A percentile compares a stretch with the other conserved stretches of the same genome.
Evolutionary conservation across 345 rosid species (phyloP).

Genomic region (Eucalyptus regnans): DNA sequence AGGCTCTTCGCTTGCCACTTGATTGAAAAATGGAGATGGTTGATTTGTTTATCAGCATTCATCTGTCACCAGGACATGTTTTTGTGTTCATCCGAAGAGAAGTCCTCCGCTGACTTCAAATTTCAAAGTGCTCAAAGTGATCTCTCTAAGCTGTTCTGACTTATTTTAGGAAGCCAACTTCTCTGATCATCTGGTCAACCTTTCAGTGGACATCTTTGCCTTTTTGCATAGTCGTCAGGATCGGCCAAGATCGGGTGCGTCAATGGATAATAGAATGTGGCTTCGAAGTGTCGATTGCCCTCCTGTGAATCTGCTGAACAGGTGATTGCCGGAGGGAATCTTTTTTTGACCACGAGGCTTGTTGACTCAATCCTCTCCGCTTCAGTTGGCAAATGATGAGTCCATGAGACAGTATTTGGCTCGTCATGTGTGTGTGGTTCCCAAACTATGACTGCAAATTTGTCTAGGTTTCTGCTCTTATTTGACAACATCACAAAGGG

Average conservation of each 20-base stretch:
- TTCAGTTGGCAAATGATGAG: background rate
- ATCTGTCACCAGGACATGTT: background rate
- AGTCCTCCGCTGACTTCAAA: background rate
- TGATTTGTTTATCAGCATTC: background rate
- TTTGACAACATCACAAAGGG: background rate
- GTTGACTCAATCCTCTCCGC: background rate
- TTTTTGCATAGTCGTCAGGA: background rate
- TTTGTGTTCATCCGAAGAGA: background rate
- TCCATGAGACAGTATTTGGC: background rate
- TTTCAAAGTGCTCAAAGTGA: background rate
- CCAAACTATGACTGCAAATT: background rate
- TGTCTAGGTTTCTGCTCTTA: background rate
- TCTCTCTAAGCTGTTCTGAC: background rate
- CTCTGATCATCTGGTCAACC: background rate
- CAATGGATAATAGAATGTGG: background rate
- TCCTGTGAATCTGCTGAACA: background rate
- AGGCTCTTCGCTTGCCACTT: background rate
- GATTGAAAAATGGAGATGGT: background rate
- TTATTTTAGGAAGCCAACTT: background rate
- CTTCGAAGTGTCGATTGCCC: background rate
- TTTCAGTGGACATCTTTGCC: background rate
- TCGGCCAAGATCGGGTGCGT: background rate
- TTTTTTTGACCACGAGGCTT: background rate
- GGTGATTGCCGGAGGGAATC: background rate
- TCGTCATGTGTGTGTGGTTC: background rate